A percentile compares a stretch with the other conserved stretches of the same genome.
Conservation (phyloP, 129 eudicot species). For the Ambrosia trifida region DNA sequence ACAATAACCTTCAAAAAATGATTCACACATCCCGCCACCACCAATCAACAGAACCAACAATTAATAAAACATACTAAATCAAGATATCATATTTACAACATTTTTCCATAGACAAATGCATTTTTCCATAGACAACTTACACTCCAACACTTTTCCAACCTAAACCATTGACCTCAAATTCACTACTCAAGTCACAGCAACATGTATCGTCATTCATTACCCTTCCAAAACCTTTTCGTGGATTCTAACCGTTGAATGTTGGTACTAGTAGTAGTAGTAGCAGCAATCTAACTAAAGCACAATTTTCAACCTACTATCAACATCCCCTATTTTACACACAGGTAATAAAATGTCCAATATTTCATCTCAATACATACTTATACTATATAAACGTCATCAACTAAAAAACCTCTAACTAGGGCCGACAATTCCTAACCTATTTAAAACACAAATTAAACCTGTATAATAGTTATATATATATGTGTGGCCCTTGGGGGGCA, state of each 20-base stretch:
- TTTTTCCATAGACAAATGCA: neutral
- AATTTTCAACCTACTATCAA: neutral
- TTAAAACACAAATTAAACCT: too few relatives aligned
- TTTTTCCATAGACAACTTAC: neutral
- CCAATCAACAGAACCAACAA: neutral
- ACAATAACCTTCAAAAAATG: conserved; percentile 12
- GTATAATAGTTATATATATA: too few relatives aligned
- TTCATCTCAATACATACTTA: neutral
- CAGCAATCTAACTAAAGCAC: too few relatives aligned
- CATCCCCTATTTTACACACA: neutral
- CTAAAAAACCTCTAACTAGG: neutral
- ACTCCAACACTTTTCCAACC: neutral
- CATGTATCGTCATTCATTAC: too few relatives aligned
- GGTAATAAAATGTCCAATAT: neutral
- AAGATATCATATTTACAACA: neutral
- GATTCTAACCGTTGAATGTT: too few relatives aligned
- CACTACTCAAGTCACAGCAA: too few relatives aligned
- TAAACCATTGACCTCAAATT: neutral
- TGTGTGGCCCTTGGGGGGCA: too few relatives aligned
- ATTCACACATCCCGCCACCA: conserved; percentile 16
- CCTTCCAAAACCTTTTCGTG: too few relatives aligned
- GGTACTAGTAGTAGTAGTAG: too few relatives aligned
- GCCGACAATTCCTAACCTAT: too few relatives aligned
- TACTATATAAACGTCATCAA: neutral
- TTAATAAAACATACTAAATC: neutral